phyloP scores from a whole-genome alignment of 2,329 filamentous ascomycete genomes.

The Xenoacremonium recifei region DNA sequence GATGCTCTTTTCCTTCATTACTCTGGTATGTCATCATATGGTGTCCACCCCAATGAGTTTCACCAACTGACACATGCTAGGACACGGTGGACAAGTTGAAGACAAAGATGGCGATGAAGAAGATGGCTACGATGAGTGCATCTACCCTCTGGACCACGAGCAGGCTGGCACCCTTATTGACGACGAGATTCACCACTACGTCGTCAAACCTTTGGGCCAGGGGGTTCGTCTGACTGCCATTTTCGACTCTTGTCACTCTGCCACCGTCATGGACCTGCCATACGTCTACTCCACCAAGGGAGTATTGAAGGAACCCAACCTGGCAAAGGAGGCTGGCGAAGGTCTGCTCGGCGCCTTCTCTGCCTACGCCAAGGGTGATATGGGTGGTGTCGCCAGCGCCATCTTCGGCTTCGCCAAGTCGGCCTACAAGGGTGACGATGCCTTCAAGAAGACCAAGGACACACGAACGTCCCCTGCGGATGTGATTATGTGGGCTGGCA shows the following conservation, averaged over 20 bases:
- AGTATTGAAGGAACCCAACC: slow-evolving; percentile 76
- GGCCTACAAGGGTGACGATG: slow-evolving; percentile 74
- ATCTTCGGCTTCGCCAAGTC: slow-evolving; percentile 88
- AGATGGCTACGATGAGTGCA: slow-evolving; percentile 75
- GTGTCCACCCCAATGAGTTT: too few species aligned
- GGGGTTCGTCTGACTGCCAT: slow-evolving; percentile 85
- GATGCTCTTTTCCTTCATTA: slow-evolving; percentile 78
- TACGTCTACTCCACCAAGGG: slow-evolving; percentile 81
- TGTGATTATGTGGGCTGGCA: slow-evolving; percentile 97
- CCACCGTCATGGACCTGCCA: slow-evolving; percentile 73
- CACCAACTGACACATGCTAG: slow-evolving; percentile 41
- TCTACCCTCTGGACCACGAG: slow-evolving; percentile 74
- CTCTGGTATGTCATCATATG: slow-evolving; percentile 61
- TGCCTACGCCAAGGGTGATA: slow-evolving; percentile 79
- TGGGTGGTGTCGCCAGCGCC: slow-evolving; percentile 75
- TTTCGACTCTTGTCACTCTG: slow-evolving; percentile 80
- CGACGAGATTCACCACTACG: slow-evolving; percentile 74
- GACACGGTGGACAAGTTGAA: slow-evolving; percentile 73
- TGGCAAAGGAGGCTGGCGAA: slow-evolving; percentile 75
- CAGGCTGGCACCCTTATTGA: slow-evolving; percentile 72
- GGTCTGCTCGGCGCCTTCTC: slow-evolving; percentile 71
- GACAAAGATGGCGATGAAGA: slow-evolving; percentile 75
- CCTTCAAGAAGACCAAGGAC: slow-evolving; percentile 74
- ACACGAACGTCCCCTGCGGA: slow-evolving; percentile 95
- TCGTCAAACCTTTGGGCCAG: slow-evolving; percentile 73